phyloP scores from a whole-genome alignment of 2,329 filamentous ascomycete genomes.

The Pleochaeta shiraiana region DNA sequence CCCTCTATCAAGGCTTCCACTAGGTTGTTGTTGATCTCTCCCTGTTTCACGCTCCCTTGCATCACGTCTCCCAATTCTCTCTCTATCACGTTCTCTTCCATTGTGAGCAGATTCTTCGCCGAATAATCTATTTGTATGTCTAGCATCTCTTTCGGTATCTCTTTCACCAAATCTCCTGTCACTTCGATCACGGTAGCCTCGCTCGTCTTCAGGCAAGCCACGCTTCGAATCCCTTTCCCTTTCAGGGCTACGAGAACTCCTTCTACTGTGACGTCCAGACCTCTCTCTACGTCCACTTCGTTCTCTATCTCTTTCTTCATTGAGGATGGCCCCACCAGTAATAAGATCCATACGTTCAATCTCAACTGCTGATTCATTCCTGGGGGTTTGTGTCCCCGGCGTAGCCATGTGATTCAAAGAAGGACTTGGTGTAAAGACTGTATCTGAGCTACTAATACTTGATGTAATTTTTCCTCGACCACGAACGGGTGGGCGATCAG shows the following conservation, averaged over 20 bases:
- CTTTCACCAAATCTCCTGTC: conserved; percentile 10
- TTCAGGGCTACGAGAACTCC: conserved; percentile 14
- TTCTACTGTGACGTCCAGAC: conserved; percentile 16
- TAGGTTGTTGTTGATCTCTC: conserved; percentile 5
- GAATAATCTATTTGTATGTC: conserved; percentile 6
- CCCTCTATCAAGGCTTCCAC: conserved; percentile 6
- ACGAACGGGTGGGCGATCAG: conserved; percentile 14
- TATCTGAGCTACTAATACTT: conserved; percentile 20
- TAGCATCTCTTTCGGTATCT: conserved; percentile 9
- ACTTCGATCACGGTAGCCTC: conserved; percentile 15
- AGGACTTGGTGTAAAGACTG: conserved; percentile 24
- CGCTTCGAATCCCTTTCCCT: conserved; percentile 16
- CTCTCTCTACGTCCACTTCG: conserved; percentile 15
- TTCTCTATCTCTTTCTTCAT: conserved; percentile 14
- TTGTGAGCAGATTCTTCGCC: conserved; percentile 5
- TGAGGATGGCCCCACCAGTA: conserved; percentile 7
- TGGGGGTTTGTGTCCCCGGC: conserved; percentile 5
- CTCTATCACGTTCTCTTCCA: conserved; percentile 11
- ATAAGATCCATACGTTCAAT: conserved; percentile 16
- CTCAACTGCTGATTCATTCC: background rate
- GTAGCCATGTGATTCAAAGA: conserved; percentile 30
- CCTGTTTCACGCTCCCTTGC: conserved; percentile 10
- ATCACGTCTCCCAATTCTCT: conserved; percentile 12
- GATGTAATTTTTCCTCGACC: conserved; percentile 19
- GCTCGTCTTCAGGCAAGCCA: conserved; percentile 13